These are phyloP conservation scores for Colletotrichum sp. DNA, from an alignment of 2,329 filamentous ascomycete genomes.

Conservation along the genomic window DNA sequence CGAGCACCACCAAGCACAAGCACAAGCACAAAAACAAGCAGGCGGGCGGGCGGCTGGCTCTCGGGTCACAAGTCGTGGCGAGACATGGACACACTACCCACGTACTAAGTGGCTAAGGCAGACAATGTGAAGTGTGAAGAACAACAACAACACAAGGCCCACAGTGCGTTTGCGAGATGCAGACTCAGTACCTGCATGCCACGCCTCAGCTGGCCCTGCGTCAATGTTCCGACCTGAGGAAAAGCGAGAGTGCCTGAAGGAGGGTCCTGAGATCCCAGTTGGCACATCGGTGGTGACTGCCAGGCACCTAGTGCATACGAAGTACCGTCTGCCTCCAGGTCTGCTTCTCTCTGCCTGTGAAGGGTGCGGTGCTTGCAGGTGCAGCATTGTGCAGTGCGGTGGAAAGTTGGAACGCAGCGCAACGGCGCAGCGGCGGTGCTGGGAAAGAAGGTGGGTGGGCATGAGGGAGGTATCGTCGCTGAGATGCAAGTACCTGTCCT, in stretches of 20 bases:
- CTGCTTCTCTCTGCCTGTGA: neutral
- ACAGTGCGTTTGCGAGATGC: conserved; percentile 3
- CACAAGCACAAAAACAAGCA: neutral
- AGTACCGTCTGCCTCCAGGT: neutral
- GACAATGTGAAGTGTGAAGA: conserved; percentile 1
- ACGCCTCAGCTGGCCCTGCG: conserved; percentile 16
- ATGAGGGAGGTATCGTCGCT: neutral
- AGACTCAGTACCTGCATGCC: conserved; percentile 22
- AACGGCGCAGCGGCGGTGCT: neutral
- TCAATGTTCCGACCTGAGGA: conserved; percentile 3
- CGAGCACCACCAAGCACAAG: neutral
- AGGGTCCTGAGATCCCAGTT: neutral
- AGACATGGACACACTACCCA: neutral
- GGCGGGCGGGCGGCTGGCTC: neutral
- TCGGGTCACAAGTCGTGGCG: neutral
- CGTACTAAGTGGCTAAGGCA: neutral
- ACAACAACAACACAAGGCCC: neutral
- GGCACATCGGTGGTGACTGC: neutral
- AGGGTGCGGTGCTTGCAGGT: neutral
- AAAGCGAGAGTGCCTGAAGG: neutral
- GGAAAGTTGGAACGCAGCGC: neutral
- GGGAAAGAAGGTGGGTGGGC: neutral
- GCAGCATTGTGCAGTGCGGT: neutral
- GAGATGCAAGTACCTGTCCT: neutral
- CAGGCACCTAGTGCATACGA: neutral